phyloP scores from a whole-genome alignment of 495 filamentous ascomycete species.

The Chaetomium fimeti region DNA sequence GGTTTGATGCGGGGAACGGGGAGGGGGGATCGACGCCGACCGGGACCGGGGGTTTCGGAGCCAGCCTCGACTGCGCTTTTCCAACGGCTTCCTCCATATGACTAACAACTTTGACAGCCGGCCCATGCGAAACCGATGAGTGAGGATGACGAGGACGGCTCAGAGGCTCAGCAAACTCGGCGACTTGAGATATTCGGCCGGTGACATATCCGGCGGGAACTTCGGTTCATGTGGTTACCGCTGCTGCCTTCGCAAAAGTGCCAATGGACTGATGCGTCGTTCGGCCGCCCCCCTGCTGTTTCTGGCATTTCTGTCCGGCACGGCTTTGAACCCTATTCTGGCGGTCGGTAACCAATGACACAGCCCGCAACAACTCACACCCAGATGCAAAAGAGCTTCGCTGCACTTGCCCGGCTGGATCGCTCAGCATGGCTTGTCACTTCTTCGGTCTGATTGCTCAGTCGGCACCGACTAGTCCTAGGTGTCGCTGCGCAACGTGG shows the following conservation, averaged over 20 bases:
- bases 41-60: background rate
- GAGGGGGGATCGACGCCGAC: constrained; percentile 3
- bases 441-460: background rate
- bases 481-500: constrained; percentile 8
- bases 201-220: too few species aligned
- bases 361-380: background rate
- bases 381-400: background rate
- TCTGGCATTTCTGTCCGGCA: background rate
- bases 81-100: constrained; percentile 1
- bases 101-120: background rate
- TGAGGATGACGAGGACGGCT: background rate
- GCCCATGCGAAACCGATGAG: background rate
- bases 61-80: background rate
- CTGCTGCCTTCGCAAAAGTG: constrained; percentile 7
- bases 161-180: background rate
- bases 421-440: constrained; percentile 6
- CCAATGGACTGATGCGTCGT: background rate
- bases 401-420: background rate
- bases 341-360: background rate
- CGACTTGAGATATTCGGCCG: too few species aligned
- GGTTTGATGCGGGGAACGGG: background rate
- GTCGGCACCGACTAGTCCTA: background rate
- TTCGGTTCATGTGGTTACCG: background rate
- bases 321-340: background rate
- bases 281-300: background rate